Conservation (phyloP, 495 filamentous ascomycete species). For the Terfezia claveryi region DNA sequence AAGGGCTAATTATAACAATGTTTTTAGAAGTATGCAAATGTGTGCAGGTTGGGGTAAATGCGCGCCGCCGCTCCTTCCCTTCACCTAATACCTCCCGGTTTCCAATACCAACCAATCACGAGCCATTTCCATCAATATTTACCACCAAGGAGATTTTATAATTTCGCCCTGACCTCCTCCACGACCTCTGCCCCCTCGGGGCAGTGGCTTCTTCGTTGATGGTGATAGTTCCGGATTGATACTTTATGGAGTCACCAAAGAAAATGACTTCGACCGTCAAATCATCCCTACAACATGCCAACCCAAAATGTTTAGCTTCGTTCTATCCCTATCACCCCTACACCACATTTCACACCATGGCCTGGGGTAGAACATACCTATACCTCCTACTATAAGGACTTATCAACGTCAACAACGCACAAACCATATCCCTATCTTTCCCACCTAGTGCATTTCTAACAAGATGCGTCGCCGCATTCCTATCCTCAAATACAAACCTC, state of each 20-base stretch:
- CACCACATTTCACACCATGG: neutral
- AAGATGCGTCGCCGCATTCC: conserved; percentile 88
- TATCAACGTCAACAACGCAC: conserved; percentile 75
- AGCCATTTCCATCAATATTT: too few species aligned
- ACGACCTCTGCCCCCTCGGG: neutral
- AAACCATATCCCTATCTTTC: conserved; percentile 81
- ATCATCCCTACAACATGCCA: conserved; percentile 42
- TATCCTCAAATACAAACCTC: conserved; percentile 83
- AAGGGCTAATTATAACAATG: too few species aligned
- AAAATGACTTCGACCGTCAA: conserved; percentile 97
- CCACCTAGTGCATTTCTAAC: conserved; percentile 91
- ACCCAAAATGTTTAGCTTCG: neutral
- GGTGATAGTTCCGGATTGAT: conserved; percentile 49
- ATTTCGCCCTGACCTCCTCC: neutral
- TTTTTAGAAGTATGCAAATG: too few species aligned
- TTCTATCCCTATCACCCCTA: neutral
- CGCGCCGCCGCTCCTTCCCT: too few species aligned
- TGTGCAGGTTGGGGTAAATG: too few species aligned
- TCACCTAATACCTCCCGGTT: too few species aligned
- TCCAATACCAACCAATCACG: too few species aligned
- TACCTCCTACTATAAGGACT: conserved; percentile 79
- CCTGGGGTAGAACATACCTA: conserved; percentile 31
- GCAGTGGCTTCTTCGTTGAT: conserved; percentile 75
- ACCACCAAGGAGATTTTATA: neutral
- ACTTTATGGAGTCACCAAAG: conserved; percentile 53